Conservation (phyloP, 495 filamentous ascomycete species). For the Rhypophila decipiens region DNA sequence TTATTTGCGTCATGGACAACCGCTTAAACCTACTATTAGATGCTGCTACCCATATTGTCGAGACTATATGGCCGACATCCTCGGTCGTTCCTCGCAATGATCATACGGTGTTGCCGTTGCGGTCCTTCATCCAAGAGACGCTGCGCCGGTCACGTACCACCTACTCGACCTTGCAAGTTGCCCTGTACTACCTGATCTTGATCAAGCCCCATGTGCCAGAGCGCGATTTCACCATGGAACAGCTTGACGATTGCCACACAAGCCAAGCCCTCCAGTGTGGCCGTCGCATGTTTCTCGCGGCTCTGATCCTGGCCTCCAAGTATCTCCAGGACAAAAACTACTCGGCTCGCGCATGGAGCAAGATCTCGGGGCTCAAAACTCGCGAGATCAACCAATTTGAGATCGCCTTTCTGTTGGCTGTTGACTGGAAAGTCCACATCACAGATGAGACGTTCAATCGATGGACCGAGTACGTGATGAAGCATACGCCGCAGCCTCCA, state of each 20-base stretch:
- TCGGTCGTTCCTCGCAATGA: constrained; percentile 53
- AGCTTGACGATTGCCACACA: constrained; percentile 64
- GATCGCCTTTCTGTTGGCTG: constrained; percentile 81
- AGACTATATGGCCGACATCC: constrained; percentile 90
- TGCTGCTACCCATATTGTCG: constrained; percentile 94
- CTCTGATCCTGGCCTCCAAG: constrained; percentile 89
- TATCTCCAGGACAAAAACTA: constrained; percentile 98
- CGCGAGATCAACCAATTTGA: constrained; percentile 95
- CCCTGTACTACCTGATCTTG: constrained; percentile 90
- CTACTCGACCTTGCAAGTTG: constrained; percentile 95
- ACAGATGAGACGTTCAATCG: constrained; percentile 79
- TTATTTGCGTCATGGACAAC: constrained; percentile 11
- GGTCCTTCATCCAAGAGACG: constrained; percentile 96
- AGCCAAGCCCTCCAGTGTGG: constrained; percentile 89
- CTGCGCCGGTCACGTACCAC: constrained; percentile 89
- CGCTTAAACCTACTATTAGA: constrained; percentile 49
- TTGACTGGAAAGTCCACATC: constrained; percentile 93
- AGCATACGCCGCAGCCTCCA: constrained; percentile 67
- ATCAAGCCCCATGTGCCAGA: constrained; percentile 86
- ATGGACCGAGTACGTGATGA: constrained; percentile 87
- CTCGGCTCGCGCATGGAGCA: constrained; percentile 95
- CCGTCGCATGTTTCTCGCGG: constrained; percentile 93
- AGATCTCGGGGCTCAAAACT: constrained; percentile 88
- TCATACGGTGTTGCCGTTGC: constrained; percentile 76
- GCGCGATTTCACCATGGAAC: constrained; percentile 79